Conservation (phyloP, 345 rosid species). For the Cardamine chenopodiifolia region DNA sequence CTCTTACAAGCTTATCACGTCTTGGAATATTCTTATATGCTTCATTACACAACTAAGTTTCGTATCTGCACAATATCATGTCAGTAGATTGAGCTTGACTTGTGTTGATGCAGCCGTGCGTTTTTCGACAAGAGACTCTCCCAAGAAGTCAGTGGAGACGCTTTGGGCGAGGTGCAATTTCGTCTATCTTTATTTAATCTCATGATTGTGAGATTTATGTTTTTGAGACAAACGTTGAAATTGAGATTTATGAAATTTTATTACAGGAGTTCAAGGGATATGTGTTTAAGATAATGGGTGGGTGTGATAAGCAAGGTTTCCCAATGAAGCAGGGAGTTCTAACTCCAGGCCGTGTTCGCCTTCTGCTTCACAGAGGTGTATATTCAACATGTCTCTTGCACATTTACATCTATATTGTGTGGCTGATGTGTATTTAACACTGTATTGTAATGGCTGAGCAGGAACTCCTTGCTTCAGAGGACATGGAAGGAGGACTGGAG, state of each 20-base stretch:
- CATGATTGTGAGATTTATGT: not conserved
- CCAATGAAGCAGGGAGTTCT: slow-evolving; percentile 93
- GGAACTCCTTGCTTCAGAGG: slow-evolving; percentile 86
- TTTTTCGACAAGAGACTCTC: slow-evolving; percentile 77
- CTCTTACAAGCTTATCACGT: not conserved
- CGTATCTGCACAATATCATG: not conserved
- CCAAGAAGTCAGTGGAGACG: slow-evolving; percentile 81
- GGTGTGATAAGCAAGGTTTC: slow-evolving; percentile 90
- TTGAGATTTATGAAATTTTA: not conserved
- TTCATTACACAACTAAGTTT: too few species aligned
- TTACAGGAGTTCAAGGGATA: slow-evolving; percentile 82
- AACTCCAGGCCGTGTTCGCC: slow-evolving; percentile 83
- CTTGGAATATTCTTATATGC: too few species aligned
- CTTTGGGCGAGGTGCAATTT: slow-evolving; percentile 64
- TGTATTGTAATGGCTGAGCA: slow-evolving; percentile 27
- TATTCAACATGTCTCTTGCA: not conserved
- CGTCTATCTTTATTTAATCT: not conserved
- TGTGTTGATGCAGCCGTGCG: slow-evolving; percentile 51
- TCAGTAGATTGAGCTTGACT: not conserved
- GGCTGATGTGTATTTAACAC: not conserved
- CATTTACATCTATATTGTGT: not conserved
- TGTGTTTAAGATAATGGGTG: slow-evolving; percentile 85
- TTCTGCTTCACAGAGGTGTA: slow-evolving; percentile 67
- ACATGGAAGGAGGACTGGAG: slow-evolving; percentile 72
- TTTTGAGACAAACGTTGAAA: not conserved